Evolutionary conservation across 2,329 filamentous ascomycete genomes (phyloP), one percentile per base, ranked within the genome.

Genomic region (Ophiostoma quercus): DNA sequence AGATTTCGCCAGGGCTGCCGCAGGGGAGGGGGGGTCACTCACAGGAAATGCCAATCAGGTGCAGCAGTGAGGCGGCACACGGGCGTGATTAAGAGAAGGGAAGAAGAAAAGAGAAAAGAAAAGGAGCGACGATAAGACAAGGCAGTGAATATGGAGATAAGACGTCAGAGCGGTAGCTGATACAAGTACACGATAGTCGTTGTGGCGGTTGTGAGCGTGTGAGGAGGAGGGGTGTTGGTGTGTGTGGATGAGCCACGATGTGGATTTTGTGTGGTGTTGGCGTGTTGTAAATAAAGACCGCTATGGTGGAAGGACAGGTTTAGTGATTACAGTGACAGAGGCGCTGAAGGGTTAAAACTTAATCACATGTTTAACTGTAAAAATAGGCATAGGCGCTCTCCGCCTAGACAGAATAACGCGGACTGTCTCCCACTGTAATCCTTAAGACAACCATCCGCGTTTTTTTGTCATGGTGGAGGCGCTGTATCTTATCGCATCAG

Each of bases 141-240:
- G 57, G 19, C 54, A 68, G 67, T 29, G 66, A 70, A 62, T 37
- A 22, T 39, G 9, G 37, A 66, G 47, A 67, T n/a, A 66, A 54
- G 47, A 34, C 34, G 34, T 34, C 34, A 34, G 9, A 65, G 9
- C 62, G 29, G 43, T 29, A 51, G 37, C 62, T 60, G 67, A 68
- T 70, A 68, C 60, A 67, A 66, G 66, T 67, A 67, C 69, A 70
- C 67, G 69, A 68, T 62, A 34, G 69, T 70, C 22, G 69, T 65
- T 34, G 62, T 67, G 63, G 68, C 67, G 22, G 54, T 54, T 32
- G 69, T 67, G 66, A 66, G 39, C n/a, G 47, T 32, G 69, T 67
- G 66, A 66, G 39, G 32, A 65, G 11, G 54, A 57, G 25, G 11
- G 39, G 32, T 37, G 32, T 65, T 37, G 32, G 19, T 22, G 62